Percentiles rank a stretch among this genome's conserved stretches.
Evolutionary conservation across 2,329 filamentous ascomycete genomes (phyloP).

Genomic region (Talaromyces sp.): DNA sequence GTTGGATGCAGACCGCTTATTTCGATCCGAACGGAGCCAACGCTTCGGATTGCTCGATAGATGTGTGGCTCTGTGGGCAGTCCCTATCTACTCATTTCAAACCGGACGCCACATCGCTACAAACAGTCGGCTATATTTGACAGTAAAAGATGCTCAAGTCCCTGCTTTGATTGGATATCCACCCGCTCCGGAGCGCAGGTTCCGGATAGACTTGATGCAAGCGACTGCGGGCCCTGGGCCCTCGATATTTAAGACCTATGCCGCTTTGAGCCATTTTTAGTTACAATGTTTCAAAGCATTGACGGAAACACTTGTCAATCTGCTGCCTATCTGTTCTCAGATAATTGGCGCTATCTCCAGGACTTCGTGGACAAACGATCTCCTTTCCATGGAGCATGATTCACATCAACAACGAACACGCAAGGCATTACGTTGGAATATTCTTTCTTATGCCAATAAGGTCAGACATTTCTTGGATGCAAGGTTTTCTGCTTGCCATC

Average conservation of each 20-base stretch:
- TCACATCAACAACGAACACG: not conserved
- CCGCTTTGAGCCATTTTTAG: constrained; percentile 6
- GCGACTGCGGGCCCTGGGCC: not conserved
- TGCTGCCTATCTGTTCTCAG: not conserved
- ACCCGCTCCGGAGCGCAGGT: constrained; percentile 5
- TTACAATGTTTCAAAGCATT: constrained; percentile 19
- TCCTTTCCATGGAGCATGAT: not conserved
- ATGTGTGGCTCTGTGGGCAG: not conserved
- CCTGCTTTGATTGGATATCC: constrained; percentile 1
- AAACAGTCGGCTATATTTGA: not conserved
- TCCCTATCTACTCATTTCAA: constrained; percentile 2
- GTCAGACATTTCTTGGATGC: not conserved
- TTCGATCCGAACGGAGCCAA: constrained; percentile 2
- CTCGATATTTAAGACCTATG: not conserved
- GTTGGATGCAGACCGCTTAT: not conserved
- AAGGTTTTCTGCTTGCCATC: not conserved
- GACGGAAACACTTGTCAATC: not conserved
- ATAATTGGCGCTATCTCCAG: not conserved
- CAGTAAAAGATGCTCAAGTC: not conserved
- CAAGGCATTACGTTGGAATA: not conserved
- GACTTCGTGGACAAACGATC: too few species aligned
- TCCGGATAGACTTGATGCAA: constrained; percentile 1
- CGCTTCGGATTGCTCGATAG: not conserved
- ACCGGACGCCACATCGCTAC: not conserved
- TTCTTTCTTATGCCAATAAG: not conserved